Conservation (phyloP, 2,329 filamentous ascomycete genomes). For the Colletotrichum liaoningense region DNA sequence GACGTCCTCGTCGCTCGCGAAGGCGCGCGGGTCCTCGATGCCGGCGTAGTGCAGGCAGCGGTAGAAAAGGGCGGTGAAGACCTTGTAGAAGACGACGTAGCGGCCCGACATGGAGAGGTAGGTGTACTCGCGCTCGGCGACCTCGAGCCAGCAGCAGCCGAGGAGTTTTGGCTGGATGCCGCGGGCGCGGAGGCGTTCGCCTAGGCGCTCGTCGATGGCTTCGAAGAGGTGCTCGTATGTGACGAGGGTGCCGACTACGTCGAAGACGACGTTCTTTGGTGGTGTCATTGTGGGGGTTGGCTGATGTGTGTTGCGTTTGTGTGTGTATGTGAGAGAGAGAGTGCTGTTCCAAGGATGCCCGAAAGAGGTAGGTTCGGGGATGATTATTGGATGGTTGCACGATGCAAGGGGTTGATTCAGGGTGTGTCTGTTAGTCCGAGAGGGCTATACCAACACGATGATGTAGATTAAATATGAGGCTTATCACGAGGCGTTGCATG, state of each 20-base stretch:
- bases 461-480: conserved; percentile 12
- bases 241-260: conserved; percentile 64
- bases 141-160: conserved; percentile 60
- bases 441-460: not conserved
- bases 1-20: conserved; percentile 56
- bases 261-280: conserved; percentile 59
- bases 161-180: conserved; percentile 55
- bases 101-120: conserved; percentile 57
- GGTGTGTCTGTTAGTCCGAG: not conserved
- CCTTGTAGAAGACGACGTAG: conserved; percentile 54
- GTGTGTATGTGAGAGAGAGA: no score
- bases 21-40: conserved; percentile 51
- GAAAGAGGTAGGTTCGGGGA: not conserved
- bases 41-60: conserved; percentile 58
- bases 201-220: conserved; percentile 54
- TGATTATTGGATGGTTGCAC: not conserved
- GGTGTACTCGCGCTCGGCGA: conserved; percentile 61
- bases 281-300: not conserved
- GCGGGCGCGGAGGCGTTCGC: conserved; percentile 50
- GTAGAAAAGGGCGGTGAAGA: conserved; percentile 59
- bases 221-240: conserved; percentile 57
- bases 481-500: not conserved
- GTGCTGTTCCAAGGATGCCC: not conserved
- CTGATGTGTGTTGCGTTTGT: not conserved
- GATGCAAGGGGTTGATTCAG: not conserved